These are phyloP conservation scores for Fraxinus dipetala DNA, from an alignment of 305 asterid species.

Conservation along the genomic window DNA sequence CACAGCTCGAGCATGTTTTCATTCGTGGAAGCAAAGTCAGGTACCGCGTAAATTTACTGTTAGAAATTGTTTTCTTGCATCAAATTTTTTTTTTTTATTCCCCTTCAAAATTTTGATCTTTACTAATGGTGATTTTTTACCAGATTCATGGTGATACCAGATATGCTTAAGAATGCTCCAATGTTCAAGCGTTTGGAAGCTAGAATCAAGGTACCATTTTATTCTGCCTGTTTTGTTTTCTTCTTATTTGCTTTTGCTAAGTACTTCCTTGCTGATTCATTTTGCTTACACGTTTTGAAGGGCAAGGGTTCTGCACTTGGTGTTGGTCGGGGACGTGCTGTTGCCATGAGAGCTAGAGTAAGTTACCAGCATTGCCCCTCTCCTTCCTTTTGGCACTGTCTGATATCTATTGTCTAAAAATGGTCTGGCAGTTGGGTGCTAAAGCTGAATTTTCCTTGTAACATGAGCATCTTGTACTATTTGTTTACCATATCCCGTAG, in stretches of 20 bases:
- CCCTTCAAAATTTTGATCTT: not conserved
- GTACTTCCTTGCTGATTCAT: slow-evolving; percentile 21
- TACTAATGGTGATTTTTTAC: slow-evolving; percentile 10
- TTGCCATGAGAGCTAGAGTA: slow-evolving; percentile 93
- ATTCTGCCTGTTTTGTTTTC: not conserved
- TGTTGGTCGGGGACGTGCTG: slow-evolving; percentile 96
- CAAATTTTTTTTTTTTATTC: not conserved
- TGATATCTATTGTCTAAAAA: slow-evolving; percentile 1
- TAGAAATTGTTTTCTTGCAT: slow-evolving; percentile 6
- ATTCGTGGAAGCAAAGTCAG: slow-evolving; percentile 97
- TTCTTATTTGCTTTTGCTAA: not conserved
- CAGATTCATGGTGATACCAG: slow-evolving; percentile 97
- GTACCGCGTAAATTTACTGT: slow-evolving; percentile 23
- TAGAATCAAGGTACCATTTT: slow-evolving; percentile 67
- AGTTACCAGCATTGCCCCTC: slow-evolving; percentile 12
- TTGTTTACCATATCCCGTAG: not conserved
- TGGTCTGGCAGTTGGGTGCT: not conserved
- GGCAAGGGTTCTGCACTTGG: slow-evolving; percentile 92
- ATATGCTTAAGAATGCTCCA: slow-evolving; percentile 97
- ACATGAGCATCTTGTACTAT: not conserved
- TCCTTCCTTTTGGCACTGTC: not conserved
- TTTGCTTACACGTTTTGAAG: slow-evolving; percentile 35
- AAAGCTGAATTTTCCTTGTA: not conserved
- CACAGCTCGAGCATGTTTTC: slow-evolving; percentile 90
- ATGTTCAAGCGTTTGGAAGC: slow-evolving; percentile 94